phyloP scores from a whole-genome alignment of 768 basidiomycete genomes.

The Lactarius trivialis region DNA sequence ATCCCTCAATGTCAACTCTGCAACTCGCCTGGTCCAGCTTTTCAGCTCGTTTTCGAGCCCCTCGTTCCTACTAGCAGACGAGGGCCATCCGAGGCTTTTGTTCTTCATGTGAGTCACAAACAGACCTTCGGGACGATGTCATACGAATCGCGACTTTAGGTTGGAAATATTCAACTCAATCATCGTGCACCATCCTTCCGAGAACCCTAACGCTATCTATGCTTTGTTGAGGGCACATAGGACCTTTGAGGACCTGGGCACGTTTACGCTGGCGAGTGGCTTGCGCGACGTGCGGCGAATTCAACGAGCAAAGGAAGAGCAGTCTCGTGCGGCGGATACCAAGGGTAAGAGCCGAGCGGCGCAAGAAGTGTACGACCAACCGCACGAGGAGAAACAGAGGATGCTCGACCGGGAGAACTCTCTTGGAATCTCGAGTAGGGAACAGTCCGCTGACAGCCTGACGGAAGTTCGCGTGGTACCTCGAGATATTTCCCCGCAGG shows the following conservation, averaged over 20 bases:
- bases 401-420: slow-evolving; percentile 50
- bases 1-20: slow-evolving; percentile 71
- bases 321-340: slow-evolving; percentile 33
- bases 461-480: slow-evolving; percentile 21
- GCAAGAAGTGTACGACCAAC: slow-evolving; percentile 33
- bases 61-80: slow-evolving; percentile 83
- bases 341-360: slow-evolving; percentile 38
- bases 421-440: slow-evolving; percentile 18
- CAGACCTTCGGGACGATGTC: neutral
- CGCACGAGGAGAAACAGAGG: slow-evolving; percentile 60
- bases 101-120: slow-evolving; percentile 75
- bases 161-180: slow-evolving; percentile 89
- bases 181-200: slow-evolving; percentile 66
- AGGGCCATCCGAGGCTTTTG: slow-evolving; percentile 87
- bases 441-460: slow-evolving; percentile 17
- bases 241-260: slow-evolving; percentile 83
- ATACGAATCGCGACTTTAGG: slow-evolving; percentile 35
- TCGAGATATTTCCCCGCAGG: slow-evolving; percentile 24
- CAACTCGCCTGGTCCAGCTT: slow-evolving; percentile 79
- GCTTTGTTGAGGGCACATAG: slow-evolving; percentile 79
- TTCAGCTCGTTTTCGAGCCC: slow-evolving; percentile 91
- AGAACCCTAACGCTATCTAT: slow-evolving; percentile 86
- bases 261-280: slow-evolving; percentile 82
- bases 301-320: slow-evolving; percentile 68
- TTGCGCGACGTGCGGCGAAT: slow-evolving; percentile 76